Evolutionary conservation across 2,329 filamentous ascomycete species (phyloP), one percentile per base, ranked within the genome.

Genomic region (Claviceps capensis): DNA sequence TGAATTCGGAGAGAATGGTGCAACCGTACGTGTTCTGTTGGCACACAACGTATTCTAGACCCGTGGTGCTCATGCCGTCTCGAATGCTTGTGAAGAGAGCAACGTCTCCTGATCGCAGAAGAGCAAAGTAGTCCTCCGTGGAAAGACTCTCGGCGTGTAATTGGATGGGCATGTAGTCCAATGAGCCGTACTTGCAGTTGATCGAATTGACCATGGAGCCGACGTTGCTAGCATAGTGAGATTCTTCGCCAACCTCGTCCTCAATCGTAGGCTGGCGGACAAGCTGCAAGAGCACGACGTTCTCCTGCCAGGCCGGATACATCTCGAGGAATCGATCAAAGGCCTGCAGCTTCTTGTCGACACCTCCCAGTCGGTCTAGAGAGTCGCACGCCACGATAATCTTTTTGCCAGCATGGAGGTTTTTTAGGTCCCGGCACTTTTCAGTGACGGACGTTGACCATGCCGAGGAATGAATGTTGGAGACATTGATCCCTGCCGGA

Each of bases 41-140:
- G 65, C 88, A 94, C 53, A 95, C 79, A 52, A 96, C 82, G 65
- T 95, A 97, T 68, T 96, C 91, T 59, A 96, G 73, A 64, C 88
- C 91, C n/a, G 90, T 95, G 0, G 90, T 95, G 72, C 95, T 96
- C 89, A 96, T 95, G 52, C 91, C 90, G 65, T 96, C 91, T 53
- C 91, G 81, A 23, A 96, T 89, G 60, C 88, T 95, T 9, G 91
- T 96, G 67, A 96, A 95, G 43, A 97, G 74, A 2, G 88, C 91
- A 57, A 95, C 86, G 64, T 96, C 89, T 30, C 86, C 89, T 2
- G 88, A 81, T 19, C 91, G 83, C 50, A 97, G 76, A 16, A 96
- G 78, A 2, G 91, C 90, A 67, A 95, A 94, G 67, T 96, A 96
- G 68, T 96, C 90, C 60, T 89, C 85, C 56, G 84, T 84, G 40